Evolutionary conservation across 202 grass and related monocot genomes (phyloP).

Genomic region (Carex sylvatica): DNA sequence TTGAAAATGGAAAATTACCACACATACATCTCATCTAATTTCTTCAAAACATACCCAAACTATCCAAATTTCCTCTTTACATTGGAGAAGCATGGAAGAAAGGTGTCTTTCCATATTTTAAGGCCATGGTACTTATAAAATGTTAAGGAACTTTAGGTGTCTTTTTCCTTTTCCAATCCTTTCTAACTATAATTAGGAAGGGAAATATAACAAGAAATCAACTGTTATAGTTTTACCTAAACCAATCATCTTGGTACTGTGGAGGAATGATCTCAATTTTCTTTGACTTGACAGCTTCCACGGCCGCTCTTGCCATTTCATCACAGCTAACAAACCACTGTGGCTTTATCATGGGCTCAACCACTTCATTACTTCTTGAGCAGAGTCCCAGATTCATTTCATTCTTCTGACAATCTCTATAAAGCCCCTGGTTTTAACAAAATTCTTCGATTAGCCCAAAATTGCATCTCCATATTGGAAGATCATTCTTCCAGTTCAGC

Average conservation of each 20-base stretch:
- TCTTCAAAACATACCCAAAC: not conserved
- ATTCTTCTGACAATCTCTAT: conserved; percentile 82
- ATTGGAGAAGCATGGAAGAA: not conserved
- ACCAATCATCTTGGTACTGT: conserved; percentile 93
- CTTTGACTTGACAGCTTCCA: conserved; percentile 79
- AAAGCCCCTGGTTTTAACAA: conserved; percentile 48
- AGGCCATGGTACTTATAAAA: not conserved
- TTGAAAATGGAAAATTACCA: not conserved
- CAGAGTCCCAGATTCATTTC: conserved; percentile 93
- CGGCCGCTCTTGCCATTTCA: conserved; percentile 68
- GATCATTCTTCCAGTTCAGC: not conserved
- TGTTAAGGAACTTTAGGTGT: not conserved
- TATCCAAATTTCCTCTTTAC: not conserved
- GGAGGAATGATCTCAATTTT: conserved; percentile 91
- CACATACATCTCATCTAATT: not conserved
- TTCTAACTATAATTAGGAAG: conserved; percentile 14
- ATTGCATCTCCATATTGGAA: not conserved
- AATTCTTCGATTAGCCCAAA: not conserved
- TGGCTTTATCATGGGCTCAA: conserved; percentile 85
- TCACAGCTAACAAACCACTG: conserved; percentile 91
- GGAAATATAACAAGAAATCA: not conserved
- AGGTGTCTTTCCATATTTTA: not conserved
- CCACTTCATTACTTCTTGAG: conserved; percentile 85
- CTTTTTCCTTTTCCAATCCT: not conserved
- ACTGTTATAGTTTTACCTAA: conserved; percentile 45